phyloP scores from a whole-genome alignment of 2,329 filamentous ascomycete species.

The Phialocephala sp. region DNA sequence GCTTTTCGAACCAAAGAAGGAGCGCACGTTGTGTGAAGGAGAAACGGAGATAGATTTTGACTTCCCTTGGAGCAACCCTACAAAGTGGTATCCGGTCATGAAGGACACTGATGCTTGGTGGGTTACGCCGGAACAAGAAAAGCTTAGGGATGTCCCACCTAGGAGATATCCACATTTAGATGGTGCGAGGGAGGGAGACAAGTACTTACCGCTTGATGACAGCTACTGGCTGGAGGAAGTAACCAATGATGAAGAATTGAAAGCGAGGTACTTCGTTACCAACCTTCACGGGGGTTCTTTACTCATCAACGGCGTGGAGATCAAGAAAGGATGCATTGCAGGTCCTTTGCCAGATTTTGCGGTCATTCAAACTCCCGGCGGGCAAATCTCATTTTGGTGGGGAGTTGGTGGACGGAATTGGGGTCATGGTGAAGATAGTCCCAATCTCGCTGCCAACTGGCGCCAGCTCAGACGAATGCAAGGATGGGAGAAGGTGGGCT shows the following conservation, averaged over 20 bases:
- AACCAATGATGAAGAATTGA: slow-evolving; percentile 26
- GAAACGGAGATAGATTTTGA: slow-evolving; percentile 10
- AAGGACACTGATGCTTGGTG: slow-evolving; percentile 36
- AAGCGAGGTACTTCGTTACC: slow-evolving; percentile 37
- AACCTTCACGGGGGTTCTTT: slow-evolving; percentile 37
- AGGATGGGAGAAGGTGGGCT: slow-evolving; percentile 27
- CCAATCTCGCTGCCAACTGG: slow-evolving; percentile 26
- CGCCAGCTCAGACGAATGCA: slow-evolving; percentile 22
- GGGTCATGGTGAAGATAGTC: slow-evolving; percentile 4
- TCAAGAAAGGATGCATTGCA: slow-evolving; percentile 37
- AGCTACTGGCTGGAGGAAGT: slow-evolving; percentile 33
- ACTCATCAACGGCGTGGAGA: slow-evolving; percentile 37
- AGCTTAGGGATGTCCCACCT: slow-evolving; percentile 30
- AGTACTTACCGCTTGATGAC: slow-evolving; percentile 29
- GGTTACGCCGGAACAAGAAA: slow-evolving; percentile 32
- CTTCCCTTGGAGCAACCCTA: slow-evolving; percentile 24
- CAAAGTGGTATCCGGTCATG: slow-evolving; percentile 20
- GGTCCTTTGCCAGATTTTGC: slow-evolving; percentile 42
- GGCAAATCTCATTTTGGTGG: slow-evolving; percentile 40
- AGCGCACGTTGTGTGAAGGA: background rate
- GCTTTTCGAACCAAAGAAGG: background rate
- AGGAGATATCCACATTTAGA: slow-evolving; percentile 30
- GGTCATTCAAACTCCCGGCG: slow-evolving; percentile 37
- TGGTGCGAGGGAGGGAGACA: background rate
- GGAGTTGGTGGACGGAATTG: slow-evolving; percentile 34